Conservation (phyloP, 768 basidiomycete species). For the Pleurotus tuber-regium region DNA sequence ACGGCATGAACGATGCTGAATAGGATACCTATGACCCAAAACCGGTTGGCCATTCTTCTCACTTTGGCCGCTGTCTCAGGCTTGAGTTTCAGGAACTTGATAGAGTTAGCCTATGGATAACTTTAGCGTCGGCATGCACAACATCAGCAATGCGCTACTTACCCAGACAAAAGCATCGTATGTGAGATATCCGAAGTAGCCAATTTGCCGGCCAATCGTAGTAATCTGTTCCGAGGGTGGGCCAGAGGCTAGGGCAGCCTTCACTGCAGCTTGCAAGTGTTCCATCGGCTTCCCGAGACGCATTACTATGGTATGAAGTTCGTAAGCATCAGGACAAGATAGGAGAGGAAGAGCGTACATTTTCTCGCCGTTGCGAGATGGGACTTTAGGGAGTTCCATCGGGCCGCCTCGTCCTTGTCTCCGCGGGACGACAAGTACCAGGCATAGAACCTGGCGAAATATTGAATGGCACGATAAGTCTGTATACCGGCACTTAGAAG, state of each 20-base stretch:
- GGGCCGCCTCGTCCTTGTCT: conserved; percentile 63
- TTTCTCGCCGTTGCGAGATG: conserved; percentile 86
- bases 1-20: conserved; percentile 72
- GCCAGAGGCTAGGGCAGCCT: conserved; percentile 53
- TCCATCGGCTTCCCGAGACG: conserved; percentile 93
- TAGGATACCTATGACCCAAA: conserved; percentile 87
- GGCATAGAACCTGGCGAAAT: conserved; percentile 83
- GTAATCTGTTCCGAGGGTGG: conserved; percentile 71
- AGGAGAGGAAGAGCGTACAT: conserved; percentile 44
- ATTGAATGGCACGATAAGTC: conserved; percentile 90
- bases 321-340: conserved; percentile 4
- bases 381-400: conserved; percentile 82
- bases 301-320: conserved; percentile 58
- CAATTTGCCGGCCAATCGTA: conserved; percentile 78
- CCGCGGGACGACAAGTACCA: conserved; percentile 77
- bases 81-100: conserved; percentile 61
- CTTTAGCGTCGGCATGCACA: neutral
- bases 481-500: conserved; percentile 24
- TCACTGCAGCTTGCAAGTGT: conserved; percentile 87
- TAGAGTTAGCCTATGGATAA: conserved; percentile 51
- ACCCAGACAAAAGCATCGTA: conserved; percentile 90
- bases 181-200: conserved; percentile 84
- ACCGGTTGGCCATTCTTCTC: conserved; percentile 67
- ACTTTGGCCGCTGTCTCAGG: conserved; percentile 62
- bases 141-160: conserved; percentile 22